Evolutionary conservation across 306 rosid genomes (phyloP), one percentile per base, ranked within the genome.

Genomic region (Castanopsis chinensis): DNA sequence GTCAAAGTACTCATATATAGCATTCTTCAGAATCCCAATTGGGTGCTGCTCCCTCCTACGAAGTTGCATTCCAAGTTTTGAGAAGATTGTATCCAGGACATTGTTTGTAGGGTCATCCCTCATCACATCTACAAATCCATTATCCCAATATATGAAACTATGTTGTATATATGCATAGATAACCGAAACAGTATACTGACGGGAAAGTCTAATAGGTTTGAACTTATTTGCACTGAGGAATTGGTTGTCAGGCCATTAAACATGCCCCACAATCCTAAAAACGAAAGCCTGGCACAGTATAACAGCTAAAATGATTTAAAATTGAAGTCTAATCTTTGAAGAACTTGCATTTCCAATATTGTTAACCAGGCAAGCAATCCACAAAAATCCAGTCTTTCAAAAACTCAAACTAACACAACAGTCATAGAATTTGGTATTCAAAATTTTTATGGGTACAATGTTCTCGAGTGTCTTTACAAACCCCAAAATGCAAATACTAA

Each of bases 91-190:
- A 83, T 95, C 97, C 5, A 96, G 98, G 71, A 93, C 98, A 82
- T 95, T 95, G 84, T 95, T 95, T 53, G 96, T 90, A 60, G 97
- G 96, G 69, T 93, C 99, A 73, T 95, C 97, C 84, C 80, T 91
- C 90, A 95, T 86, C 79, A 95, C 92, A 89, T 95, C 98, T 95
- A 87, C 70, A 81, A 83, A 63, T 59, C 75, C 85, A 82, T 21
- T 41, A 56, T 73, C 76, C 72, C 72, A 78, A 41, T 25, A 49
- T 35, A 71, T 61, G 10, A 79, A 4, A 23, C 73, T 75, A 32
- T 28, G 33, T 64, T 67, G 23, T 3, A 53, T 20, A 51, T 41
- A 76, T 60, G 59, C 45, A 53, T n/a, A 78, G 72, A 72, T 9
- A 32, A 79, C 60, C 27, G 73, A 73, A 55, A 72, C 23, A 72